A percentile compares a stretch with the other conserved stretches of the same genome.
These are phyloP conservation scores for Choiromyces venosus DNA, from an alignment of 495 filamentous ascomycete genomes.

Conservation along the genomic window DNA sequence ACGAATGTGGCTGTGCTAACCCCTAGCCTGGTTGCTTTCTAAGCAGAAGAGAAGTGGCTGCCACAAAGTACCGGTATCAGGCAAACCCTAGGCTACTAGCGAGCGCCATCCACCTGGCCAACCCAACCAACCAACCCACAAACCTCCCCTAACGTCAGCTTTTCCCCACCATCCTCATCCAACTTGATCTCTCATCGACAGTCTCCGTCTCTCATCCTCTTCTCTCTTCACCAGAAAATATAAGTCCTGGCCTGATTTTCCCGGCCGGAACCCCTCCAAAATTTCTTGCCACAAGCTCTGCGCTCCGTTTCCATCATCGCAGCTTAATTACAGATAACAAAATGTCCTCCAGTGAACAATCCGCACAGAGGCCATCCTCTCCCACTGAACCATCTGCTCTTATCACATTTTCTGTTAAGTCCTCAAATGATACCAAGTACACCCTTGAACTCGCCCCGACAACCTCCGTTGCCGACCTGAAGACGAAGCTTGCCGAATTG, in stretches of 20 bases:
- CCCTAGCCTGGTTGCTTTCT: background rate
- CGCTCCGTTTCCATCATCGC: background rate
- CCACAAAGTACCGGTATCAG: background rate
- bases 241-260: background rate
- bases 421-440: conserved; percentile 76
- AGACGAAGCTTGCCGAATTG: conserved; percentile 76
- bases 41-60: background rate
- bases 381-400: conserved; percentile 45
- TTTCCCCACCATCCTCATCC: background rate
- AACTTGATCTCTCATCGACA: background rate
- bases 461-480: conserved; percentile 78
- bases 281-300: background rate
- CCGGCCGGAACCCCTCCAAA: background rate
- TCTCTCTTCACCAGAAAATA: background rate
- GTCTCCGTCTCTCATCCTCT: background rate
- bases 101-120: background rate
- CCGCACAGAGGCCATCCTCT: conserved; percentile 20
- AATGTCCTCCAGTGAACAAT: conserved; percentile 30
- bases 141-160: background rate
- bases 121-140: background rate
- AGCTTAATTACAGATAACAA: background rate
- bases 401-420: conserved; percentile 92
- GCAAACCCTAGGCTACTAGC: background rate
- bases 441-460: conserved; percentile 69
- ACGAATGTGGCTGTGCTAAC: background rate